Conservation (phyloP, 1,284 basidiomycete genomes). For the Trichosporon faecale region DNA sequence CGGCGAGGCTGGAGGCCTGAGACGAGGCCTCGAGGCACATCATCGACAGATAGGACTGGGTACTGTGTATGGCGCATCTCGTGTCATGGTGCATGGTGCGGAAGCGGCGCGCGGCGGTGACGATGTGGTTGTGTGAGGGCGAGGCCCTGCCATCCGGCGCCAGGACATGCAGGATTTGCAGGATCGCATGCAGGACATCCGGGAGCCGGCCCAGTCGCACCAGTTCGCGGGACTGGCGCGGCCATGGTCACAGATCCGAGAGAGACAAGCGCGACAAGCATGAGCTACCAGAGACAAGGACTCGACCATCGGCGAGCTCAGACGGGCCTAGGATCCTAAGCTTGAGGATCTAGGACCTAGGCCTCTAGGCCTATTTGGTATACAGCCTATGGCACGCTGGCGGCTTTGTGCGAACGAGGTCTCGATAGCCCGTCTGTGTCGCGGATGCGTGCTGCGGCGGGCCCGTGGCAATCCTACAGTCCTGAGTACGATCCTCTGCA, state of each 20-base stretch:
- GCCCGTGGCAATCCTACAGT: background rate
- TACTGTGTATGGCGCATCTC: background rate
- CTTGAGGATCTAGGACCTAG: background rate
- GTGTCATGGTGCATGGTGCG: background rate
- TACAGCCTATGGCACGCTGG: background rate
- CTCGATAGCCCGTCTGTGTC: background rate
- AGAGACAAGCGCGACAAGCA: background rate
- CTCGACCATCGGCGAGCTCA: background rate
- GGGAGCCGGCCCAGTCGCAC: conserved; percentile 1
- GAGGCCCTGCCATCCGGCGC: background rate
- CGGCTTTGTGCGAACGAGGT: background rate
- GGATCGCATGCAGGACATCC: background rate
- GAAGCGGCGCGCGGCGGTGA: background rate
- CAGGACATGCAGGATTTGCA: too few relatives aligned
- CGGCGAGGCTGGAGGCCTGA: background rate
- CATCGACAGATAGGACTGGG: background rate
- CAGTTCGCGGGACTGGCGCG: background rate
- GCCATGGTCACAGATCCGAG: background rate
- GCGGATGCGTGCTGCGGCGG: background rate
- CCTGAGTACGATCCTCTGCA: background rate
- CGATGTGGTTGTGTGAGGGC: background rate
- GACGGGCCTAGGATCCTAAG: background rate
- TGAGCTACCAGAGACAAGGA: background rate
- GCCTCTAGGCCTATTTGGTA: background rate
- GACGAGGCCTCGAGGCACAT: background rate